A percentile compares a stretch with the other conserved stretches of the same genome.
Evolutionary conservation across 352 stramenopile genomes (phyloP).

Genomic region (Elongisporangium prolatum): DNA sequence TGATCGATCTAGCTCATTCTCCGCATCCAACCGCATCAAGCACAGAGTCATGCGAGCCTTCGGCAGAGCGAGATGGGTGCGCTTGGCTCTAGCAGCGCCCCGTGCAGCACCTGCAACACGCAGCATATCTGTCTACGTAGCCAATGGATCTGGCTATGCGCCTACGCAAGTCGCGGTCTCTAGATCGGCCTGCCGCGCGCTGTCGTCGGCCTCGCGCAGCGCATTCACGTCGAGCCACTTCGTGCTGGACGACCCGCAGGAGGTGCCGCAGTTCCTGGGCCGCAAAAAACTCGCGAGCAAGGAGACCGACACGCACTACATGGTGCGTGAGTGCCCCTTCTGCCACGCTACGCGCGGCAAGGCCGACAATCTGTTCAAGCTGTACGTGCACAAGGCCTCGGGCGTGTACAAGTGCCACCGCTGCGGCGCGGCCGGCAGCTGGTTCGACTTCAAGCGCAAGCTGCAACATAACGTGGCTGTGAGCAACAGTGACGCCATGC

Average conservation of each 20-base stretch:
- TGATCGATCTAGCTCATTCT: background rate
- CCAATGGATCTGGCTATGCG: background rate
- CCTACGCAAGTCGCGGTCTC: conserved; percentile 8
- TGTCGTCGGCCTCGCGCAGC: conserved; percentile 16
- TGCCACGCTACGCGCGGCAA: conserved; percentile 80
- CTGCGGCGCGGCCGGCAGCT: conserved; percentile 78
- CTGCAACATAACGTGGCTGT: conserved; percentile 53
- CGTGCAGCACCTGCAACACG: background rate
- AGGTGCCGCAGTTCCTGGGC: conserved; percentile 65
- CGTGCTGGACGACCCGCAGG: conserved; percentile 47
- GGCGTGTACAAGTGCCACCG: conserved; percentile 90
- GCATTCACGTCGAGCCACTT: conserved; percentile 83
- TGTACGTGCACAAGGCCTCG: conserved; percentile 86
- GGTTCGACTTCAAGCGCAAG: conserved; percentile 89
- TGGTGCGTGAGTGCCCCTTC: conserved; percentile 85
- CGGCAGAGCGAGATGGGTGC: conserved; percentile 9
- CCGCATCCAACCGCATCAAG: background rate
- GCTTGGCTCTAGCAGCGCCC: conserved; percentile 1
- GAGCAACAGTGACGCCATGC: conserved; percentile 25
- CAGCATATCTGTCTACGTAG: background rate
- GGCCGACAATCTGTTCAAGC: conserved; percentile 87
- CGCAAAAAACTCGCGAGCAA: conserved; percentile 62
- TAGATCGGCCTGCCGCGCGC: conserved; percentile 7
- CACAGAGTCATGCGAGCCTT: conserved; percentile 16
- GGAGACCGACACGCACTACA: conserved; percentile 73